These are phyloP conservation scores for Trichoderma arundinaceum DNA, from an alignment of 2,329 filamentous ascomycete species.

Conservation along the genomic window DNA sequence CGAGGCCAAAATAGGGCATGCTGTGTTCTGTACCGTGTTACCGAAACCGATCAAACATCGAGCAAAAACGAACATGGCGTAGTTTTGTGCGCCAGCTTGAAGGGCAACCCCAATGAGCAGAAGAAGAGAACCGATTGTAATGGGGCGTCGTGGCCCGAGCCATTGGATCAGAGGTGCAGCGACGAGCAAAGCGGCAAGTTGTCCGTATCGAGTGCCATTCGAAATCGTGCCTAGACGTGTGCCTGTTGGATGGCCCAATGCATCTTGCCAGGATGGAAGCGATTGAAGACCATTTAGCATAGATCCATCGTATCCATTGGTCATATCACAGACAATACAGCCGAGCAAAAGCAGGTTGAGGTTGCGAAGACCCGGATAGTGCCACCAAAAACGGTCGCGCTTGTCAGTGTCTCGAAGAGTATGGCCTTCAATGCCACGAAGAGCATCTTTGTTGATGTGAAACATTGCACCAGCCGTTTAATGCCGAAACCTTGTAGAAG, in stretches of 20 bases:
- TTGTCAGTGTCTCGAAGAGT: constrained; percentile 26
- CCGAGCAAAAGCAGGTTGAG: constrained; percentile 24
- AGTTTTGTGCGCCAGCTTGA: no score
- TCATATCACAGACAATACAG: constrained; percentile 28
- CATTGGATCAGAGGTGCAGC: constrained; percentile 19
- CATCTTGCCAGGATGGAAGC: constrained; percentile 50
- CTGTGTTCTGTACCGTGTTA: no score
- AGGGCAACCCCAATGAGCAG: no score
- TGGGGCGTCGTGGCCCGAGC: constrained; percentile 13
- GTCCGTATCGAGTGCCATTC: constrained; percentile 24
- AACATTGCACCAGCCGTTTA: no score
- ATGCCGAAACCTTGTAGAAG: no score
- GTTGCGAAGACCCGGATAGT: constrained; percentile 24
- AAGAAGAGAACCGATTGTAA: no score
- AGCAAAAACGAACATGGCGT: no score
- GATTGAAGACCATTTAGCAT: constrained; percentile 58
- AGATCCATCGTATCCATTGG: constrained; percentile 53
- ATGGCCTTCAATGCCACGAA: constrained; percentile 23
- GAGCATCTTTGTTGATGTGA: constrained; percentile 9
- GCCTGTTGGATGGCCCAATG: constrained; percentile 42
- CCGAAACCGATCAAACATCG: no score
- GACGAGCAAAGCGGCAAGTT: constrained; percentile 20
- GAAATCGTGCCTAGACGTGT: neutral
- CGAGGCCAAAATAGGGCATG: no score
- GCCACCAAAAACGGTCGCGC: constrained; percentile 29